Evolutionary conservation across 2,329 filamentous ascomycete species (phyloP), one percentile per base, ranked within the genome.

Genomic region (Xylaria sp.): DNA sequence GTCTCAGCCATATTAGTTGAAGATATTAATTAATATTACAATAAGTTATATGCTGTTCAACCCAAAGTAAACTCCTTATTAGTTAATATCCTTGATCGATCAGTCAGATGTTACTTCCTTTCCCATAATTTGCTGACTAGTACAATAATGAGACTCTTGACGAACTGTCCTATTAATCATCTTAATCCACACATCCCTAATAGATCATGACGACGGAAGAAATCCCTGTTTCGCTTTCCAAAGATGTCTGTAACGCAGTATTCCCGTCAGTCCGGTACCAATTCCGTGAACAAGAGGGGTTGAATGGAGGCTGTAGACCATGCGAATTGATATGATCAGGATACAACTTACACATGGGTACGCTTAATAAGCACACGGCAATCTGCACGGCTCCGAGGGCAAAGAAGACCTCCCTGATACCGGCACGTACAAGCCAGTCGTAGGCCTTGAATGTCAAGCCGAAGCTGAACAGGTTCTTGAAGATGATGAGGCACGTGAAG

Each of bases 401-500:
- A 57, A 90, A 83, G 77, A 97, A 94, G 0, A 79, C 80, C 4
- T 76, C 75, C 49, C 84, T 82, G 63, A 87, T 85, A n/a, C 89
- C 86, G 1, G 87, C 87, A 0, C 78, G 68, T 9, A 90, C 82
- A 25, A 97, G 82, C 94, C 94, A 97, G 60, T 93, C 83, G 71
- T 92, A 96, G 0, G 92, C 92, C 69, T 87, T 90, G 75, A 89
- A 96, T 0, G 94, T 96, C 59, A 97, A 80, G 6, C 88, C 87
- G 71, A 96, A 97, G 66, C 89, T 91, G 79, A 97, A 96, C 65
- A 97, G 85, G 77, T 97, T 97, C 78, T 97, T 97, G 83, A 97
- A 97, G 57, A 97, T 89, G 67, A 97, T 85, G 75, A 95, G 86
- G 77, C 92, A 92, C 0, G 93, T 97, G 75, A 97, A 96, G 6